phyloP scores from a whole-genome alignment of 371 early-diverging fungal species.

The Mucor lusitanicus region DNA sequence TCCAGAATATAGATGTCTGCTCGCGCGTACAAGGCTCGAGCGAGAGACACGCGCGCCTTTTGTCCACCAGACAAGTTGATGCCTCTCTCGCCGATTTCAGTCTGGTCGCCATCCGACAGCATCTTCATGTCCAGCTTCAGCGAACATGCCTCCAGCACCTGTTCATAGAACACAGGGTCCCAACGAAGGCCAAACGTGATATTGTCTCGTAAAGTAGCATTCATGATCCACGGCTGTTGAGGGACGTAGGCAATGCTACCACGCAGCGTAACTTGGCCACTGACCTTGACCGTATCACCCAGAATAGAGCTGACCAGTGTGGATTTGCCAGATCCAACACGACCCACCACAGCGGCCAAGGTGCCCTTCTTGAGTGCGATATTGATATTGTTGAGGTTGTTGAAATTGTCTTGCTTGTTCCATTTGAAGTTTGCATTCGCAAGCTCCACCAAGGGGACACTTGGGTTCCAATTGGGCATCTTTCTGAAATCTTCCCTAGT shows the following conservation, averaged over 20 bases:
- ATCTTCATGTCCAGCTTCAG: constrained; percentile 80
- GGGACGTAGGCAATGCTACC: constrained; percentile 90
- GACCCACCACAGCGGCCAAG: constrained; percentile 81
- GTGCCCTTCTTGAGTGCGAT: constrained; percentile 65
- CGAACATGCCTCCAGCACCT: constrained; percentile 52
- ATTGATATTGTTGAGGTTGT: constrained; percentile 65
- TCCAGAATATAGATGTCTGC: constrained; percentile 84
- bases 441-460: constrained; percentile 41
- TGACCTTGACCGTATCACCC: constrained; percentile 67
- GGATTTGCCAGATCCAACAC: constrained; percentile 80
- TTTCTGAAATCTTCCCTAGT: constrained; percentile 44
- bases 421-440: constrained; percentile 37
- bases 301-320: constrained; percentile 46
- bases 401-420: constrained; percentile 32
- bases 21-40: constrained; percentile 82
- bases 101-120: constrained; percentile 83
- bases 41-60: constrained; percentile 75
- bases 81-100: constrained; percentile 95
- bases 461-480: constrained; percentile 26
- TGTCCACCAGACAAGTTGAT: constrained; percentile 91
- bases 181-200: constrained; percentile 88
- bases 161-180: constrained; percentile 79
- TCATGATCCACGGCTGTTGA: constrained; percentile 95
- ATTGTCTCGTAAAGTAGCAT: constrained; percentile 88
- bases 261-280: constrained; percentile 68